These are phyloP conservation scores for Podospora fimiseda DNA, from an alignment of 495 filamentous ascomycete species.

Conservation along the genomic window DNA sequence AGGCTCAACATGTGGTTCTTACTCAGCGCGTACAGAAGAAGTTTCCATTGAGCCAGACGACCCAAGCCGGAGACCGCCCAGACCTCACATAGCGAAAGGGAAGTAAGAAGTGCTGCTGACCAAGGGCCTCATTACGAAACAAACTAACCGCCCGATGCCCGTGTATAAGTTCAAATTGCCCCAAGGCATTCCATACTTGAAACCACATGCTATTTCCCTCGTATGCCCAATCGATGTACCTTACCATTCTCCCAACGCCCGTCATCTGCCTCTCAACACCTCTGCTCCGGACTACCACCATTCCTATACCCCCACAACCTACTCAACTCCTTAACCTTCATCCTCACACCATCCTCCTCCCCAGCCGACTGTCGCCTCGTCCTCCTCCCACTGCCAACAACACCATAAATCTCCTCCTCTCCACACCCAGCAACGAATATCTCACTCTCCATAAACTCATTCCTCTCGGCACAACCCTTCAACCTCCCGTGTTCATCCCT, in stretches of 20 bases:
- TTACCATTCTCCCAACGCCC: constrained; percentile 19
- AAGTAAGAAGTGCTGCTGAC: too few relatives aligned
- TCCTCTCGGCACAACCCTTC: constrained; percentile 24
- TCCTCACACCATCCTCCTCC: constrained; percentile 19
- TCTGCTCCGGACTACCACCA: constrained; percentile 50
- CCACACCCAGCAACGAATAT: constrained; percentile 37
- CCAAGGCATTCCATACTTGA: too few relatives aligned
- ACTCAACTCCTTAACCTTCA: constrained; percentile 62
- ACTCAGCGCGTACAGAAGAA: too few relatives aligned
- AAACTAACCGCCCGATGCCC: too few relatives aligned
- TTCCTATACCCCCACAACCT: constrained; percentile 69
- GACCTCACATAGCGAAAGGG: too few relatives aligned
- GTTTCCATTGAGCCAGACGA: too few relatives aligned
- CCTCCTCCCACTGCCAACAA: constrained; percentile 13
- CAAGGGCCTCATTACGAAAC: too few relatives aligned
- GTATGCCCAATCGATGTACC: too few relatives aligned
- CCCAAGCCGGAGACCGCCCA: too few relatives aligned
- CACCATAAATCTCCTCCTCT: constrained; percentile 34
- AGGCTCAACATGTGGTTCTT: too few relatives aligned
- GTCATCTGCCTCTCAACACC: constrained; percentile 11
- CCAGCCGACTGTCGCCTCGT: neutral
- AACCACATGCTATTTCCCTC: too few relatives aligned
- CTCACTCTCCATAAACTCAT: constrained; percentile 53
- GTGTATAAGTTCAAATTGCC: too few relatives aligned
- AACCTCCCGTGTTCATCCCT: constrained; percentile 21